Evolutionary conservation across 176 grass and related monocot species (phyloP).

Genomic region (Microstegium vimineum): DNA sequence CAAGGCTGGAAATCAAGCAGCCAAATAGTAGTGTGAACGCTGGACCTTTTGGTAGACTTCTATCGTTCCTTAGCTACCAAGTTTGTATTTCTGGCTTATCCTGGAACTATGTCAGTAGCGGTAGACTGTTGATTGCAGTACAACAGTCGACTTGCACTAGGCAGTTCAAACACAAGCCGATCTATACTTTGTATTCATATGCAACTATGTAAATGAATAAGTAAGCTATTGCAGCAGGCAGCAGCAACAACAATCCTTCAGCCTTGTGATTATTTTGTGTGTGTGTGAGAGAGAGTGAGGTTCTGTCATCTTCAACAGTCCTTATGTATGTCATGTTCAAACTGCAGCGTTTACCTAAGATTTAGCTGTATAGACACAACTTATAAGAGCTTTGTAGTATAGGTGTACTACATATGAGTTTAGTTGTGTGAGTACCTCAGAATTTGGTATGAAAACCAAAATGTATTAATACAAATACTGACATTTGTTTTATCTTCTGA

Average conservation of each 20-base stretch:
- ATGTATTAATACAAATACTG: conserved; percentile 5
- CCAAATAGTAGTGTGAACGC: background rate
- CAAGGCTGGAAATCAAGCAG: background rate
- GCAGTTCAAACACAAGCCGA: background rate
- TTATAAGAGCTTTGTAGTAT: background rate
- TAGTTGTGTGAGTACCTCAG: background rate
- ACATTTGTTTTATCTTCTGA: conserved; percentile 39
- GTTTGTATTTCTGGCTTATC: background rate
- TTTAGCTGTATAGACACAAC: background rate
- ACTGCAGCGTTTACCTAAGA: background rate
- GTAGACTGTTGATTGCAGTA: background rate
- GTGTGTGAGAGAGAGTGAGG: background rate
- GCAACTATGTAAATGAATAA: background rate
- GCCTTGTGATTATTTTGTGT: background rate
- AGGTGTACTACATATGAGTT: background rate
- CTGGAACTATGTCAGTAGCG: background rate
- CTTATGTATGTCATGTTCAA: background rate
- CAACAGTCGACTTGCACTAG: background rate
- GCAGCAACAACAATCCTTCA: background rate
- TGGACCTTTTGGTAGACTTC: background rate
- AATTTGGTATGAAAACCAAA: conserved; percentile 12
- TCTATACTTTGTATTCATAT: background rate
- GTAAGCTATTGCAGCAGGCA: background rate
- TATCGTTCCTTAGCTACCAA: background rate
- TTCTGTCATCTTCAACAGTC: background rate